A percentile compares a stretch with the other conserved stretches of the same genome.
phyloP scores from a whole-genome alignment of 1,284 basidiomycete species.

The Hypsizygus ulmarius region DNA sequence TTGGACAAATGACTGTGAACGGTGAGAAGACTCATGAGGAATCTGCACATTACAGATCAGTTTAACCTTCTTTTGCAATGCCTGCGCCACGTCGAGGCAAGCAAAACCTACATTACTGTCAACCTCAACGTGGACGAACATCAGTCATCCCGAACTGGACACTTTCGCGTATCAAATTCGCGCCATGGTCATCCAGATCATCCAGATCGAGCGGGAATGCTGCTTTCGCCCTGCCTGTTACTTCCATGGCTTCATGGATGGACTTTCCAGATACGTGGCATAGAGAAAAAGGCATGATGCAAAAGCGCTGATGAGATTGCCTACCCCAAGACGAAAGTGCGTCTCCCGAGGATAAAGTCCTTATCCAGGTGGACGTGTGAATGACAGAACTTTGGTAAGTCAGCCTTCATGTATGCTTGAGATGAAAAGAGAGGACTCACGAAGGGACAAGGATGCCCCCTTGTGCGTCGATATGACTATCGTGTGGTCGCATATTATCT shows the following conservation, averaged over 20 bases:
- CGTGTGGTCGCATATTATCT: slow-evolving; percentile 1
- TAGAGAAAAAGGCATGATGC: neutral
- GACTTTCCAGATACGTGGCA: slow-evolving; percentile 43
- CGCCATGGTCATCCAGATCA: slow-evolving; percentile 51
- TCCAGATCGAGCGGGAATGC: slow-evolving; percentile 39
- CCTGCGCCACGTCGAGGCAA: slow-evolving; percentile 50
- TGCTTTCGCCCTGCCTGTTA: slow-evolving; percentile 51
- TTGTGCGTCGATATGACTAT: slow-evolving; percentile 37
- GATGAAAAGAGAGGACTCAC: slow-evolving; percentile 32
- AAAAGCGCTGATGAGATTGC: slow-evolving; percentile 13
- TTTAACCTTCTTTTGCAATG: slow-evolving; percentile 43
- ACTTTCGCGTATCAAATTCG: slow-evolving; percentile 52
- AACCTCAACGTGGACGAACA: slow-evolving; percentile 67
- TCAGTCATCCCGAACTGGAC: slow-evolving; percentile 58
- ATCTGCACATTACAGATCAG: slow-evolving; percentile 54
- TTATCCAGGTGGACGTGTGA: slow-evolving; percentile 68
- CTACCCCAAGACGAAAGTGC: slow-evolving; percentile 51
- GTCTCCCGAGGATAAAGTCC: slow-evolving; percentile 59
- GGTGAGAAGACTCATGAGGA: slow-evolving; percentile 38
- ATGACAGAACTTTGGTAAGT: slow-evolving; percentile 49
- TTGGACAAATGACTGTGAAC: too few relatives aligned
- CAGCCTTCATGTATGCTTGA: neutral
- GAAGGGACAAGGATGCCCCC: slow-evolving; percentile 52
- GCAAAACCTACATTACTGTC: slow-evolving; percentile 48
- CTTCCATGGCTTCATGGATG: slow-evolving; percentile 46